Evolutionary conservation across 257 asterid species (phyloP).

Genomic region (Echium plantagineum): DNA sequence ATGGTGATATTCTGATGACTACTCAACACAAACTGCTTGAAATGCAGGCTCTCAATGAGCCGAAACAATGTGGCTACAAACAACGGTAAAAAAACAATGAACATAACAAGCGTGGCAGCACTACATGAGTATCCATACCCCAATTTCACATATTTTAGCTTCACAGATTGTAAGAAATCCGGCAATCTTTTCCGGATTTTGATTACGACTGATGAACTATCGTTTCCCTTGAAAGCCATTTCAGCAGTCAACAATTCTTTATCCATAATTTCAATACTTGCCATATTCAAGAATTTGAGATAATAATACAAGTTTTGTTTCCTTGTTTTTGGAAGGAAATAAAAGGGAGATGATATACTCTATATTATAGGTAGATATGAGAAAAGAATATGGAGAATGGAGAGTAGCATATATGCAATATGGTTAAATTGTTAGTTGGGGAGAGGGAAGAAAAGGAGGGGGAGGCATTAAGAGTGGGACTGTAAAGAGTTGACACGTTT

Average conservation of each 20-base stretch:
- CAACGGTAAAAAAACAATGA: constrained; percentile 23
- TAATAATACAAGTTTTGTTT: not conserved
- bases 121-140: constrained; percentile 61
- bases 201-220: constrained; percentile 27
- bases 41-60: constrained; percentile 17
- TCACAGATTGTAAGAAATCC: constrained; percentile 34
- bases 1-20: constrained; percentile 8
- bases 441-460: not conserved
- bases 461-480: not conserved
- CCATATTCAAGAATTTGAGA: constrained; percentile 3
- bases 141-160: constrained; percentile 48
- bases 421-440: constrained; percentile 4
- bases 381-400: too few species aligned
- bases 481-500: not conserved
- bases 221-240: constrained; percentile 30
- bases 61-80: constrained; percentile 22
- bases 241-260: constrained; percentile 35
- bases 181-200: constrained; percentile 29
- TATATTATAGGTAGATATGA: too few species aligned
- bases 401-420: too few species aligned
- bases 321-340: constrained; percentile 2
- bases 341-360: too few species aligned
- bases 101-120: constrained; percentile 30
- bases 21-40: constrained; percentile 25
- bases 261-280: constrained; percentile 30